A percentile compares a stretch with the other conserved stretches of the same genome.
These are phyloP conservation scores for Hemisphaericaspora xylanilytica DNA, from an alignment of 1,139 yeast species.

Conservation along the genomic window DNA sequence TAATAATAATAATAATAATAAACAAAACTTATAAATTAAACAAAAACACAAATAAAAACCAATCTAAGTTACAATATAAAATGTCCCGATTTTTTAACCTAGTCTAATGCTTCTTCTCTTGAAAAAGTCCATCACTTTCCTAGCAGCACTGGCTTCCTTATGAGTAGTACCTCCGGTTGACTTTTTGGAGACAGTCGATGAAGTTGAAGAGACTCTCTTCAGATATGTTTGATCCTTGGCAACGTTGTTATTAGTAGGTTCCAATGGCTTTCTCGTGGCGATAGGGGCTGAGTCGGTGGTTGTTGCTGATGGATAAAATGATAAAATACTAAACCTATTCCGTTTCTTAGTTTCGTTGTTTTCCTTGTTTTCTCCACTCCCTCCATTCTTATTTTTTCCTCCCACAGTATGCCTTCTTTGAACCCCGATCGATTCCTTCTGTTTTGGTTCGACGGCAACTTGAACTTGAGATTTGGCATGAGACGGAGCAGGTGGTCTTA, in stretches of 20 bases:
- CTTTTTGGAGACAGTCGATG: constrained; percentile 8
- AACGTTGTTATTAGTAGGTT: constrained; percentile 37
- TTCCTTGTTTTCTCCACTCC: constrained; percentile 22
- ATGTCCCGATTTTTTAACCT: constrained; percentile 13
- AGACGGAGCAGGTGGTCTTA: no score
- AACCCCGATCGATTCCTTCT: neutral
- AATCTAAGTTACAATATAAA: constrained; percentile 2
- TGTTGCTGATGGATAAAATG: constrained; percentile 45
- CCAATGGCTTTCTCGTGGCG: constrained; percentile 33
- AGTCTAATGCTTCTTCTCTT: constrained; percentile 66
- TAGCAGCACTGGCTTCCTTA: constrained; percentile 69
- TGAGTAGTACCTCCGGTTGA: constrained; percentile 19
- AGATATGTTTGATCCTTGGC: constrained; percentile 16
- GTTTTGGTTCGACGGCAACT: neutral
- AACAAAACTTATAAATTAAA: neutral
- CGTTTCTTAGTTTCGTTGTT: constrained; percentile 38
- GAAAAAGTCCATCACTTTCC: constrained; percentile 77
- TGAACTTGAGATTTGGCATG: constrained; percentile 7
- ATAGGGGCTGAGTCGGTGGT: neutral
- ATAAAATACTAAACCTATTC: constrained; percentile 52
- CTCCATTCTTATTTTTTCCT: constrained; percentile 7
- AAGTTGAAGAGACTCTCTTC: constrained; percentile 17
- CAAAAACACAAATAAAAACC: constrained; percentile 2
- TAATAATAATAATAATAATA: no score
- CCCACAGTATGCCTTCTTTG: constrained; percentile 12